Base-by-base conservation (phyloP, 139 green algal species). In the Chlamydomonas incerta region DNA sequence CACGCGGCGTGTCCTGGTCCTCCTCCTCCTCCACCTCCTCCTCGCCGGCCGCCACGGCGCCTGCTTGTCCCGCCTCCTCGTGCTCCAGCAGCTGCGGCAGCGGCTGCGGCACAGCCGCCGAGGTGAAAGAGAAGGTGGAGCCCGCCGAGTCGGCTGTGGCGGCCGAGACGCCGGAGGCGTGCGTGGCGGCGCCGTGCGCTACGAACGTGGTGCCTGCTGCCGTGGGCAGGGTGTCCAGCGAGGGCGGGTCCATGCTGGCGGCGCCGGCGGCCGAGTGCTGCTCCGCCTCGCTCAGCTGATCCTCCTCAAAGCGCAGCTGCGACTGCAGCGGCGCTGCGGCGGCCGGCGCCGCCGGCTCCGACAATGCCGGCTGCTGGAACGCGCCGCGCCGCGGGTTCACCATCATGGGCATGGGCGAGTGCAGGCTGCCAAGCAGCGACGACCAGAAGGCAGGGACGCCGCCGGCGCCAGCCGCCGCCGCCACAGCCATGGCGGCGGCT, bases 371-470 rank as follows among this genome's bases (percentile, higher is more conserved):
- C 41, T 50, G 41, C 41, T 50, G 41, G 41, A 50, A 50, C 41
- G 8, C 55, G 55, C 55, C 15, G 55, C 55, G 55, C 55, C 55
- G 55, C 8, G 55, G 18, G 55, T 31, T 13, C 24, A 33, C 3
- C 60, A n/a, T 29, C 63, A 37, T 37, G 6, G 77, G 77, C 46
- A 83, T 62, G 3, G 77, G 77, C 37, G 77, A 83, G 5, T 52
- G 46, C 63, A 83, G 77, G 77, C 52, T 66, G 29, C 77, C 63
- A 21, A 83, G 77, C 8, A 83, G 77, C 58, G 41, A 21, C 11
- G 63, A 18, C 77, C 77, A 83, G 29, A 83, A 47, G 17, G 37
- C n/a, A 50, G 41, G 41, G 41, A 50, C 1, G 63, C 46, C 13
- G 18, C 4, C 63, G 0, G 77, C 41, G 20, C 13, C 37, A 2